Conservation (phyloP, 2,329 filamentous ascomycete genomes). For the Cytospora piceae region DNA sequence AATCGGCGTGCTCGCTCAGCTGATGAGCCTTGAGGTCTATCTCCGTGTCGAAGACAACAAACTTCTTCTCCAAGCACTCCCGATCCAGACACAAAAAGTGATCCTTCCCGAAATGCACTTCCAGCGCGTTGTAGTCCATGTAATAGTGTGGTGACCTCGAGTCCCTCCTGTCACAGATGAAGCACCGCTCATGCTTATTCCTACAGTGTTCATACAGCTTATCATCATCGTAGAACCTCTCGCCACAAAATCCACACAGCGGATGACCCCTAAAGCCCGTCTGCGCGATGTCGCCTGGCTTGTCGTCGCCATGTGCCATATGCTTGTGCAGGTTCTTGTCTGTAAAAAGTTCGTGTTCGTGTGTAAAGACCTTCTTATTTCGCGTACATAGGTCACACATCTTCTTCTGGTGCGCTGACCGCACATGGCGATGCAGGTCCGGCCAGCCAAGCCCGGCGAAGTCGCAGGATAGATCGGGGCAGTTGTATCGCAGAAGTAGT, state of each 20-base stretch:
- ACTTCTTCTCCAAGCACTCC: constrained; percentile 95
- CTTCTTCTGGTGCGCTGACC: constrained; percentile 78
- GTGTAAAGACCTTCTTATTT: constrained; percentile 98
- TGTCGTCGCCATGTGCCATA: constrained; percentile 88
- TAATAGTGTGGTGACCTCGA: constrained; percentile 85
- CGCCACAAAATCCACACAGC: constrained; percentile 87
- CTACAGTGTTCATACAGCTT: constrained; percentile 93
- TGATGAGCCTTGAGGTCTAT: constrained; percentile 95
- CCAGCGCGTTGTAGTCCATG: constrained; percentile 82
- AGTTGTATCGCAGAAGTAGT: constrained; percentile 89
- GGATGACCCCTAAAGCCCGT: constrained; percentile 97
- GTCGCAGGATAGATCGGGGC: constrained; percentile 79
- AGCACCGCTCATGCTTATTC: constrained; percentile 92
- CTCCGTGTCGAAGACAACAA: constrained; percentile 93
- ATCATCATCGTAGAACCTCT: constrained; percentile 94
- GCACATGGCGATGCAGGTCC: constrained; percentile 74
- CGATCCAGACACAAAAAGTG: constrained; percentile 84
- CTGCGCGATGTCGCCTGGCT: constrained; percentile 85
- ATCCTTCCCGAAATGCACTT: constrained; percentile 83
- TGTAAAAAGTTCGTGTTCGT: constrained; percentile 93
- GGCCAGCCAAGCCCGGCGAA: constrained; percentile 74
- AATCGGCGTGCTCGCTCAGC: constrained; percentile 77
- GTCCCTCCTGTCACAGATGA: constrained; percentile 80
- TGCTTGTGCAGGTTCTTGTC: constrained; percentile 80
- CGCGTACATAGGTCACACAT: constrained; percentile 90